Conservation (phyloP, 495 filamentous ascomycete genomes). For the Penicillium verhagenii region DNA sequence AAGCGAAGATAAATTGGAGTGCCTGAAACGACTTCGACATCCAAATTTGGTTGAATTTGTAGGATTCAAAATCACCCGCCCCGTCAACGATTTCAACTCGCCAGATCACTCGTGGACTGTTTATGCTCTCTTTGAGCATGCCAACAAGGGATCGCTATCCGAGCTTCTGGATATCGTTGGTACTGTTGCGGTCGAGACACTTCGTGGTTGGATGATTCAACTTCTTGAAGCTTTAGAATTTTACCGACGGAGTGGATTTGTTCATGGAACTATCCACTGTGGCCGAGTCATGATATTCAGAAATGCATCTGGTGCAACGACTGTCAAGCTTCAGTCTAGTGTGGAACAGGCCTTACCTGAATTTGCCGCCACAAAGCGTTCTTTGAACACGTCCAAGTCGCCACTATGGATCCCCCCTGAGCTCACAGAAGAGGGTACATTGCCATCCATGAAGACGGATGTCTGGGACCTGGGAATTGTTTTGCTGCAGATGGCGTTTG, state of each 20-base stretch:
- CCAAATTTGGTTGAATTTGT: conserved; percentile 74
- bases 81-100: conserved; percentile 24
- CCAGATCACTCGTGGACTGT: conserved; percentile 64
- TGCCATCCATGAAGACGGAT: conserved; percentile 77
- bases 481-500: conserved; percentile 93
- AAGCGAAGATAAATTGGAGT: conserved; percentile 73
- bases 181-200: conserved; percentile 65
- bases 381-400: conserved; percentile 63
- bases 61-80: conserved; percentile 71
- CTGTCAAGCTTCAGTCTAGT: conserved; percentile 45
- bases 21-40: conserved; percentile 69
- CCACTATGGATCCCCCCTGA: conserved; percentile 85
- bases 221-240: conserved; percentile 88
- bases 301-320: conserved; percentile 37
- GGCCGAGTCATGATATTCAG: conserved; percentile 68
- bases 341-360: conserved; percentile 44
- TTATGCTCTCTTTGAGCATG: conserved; percentile 73
- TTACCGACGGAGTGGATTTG: conserved; percentile 75
- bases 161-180: conserved; percentile 79
- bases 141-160: conserved; percentile 76
- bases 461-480: conserved; percentile 92
- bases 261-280: conserved; percentile 76
- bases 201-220: conserved; percentile 82
- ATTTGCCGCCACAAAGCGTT: conserved; percentile 29
- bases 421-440: conserved; percentile 56